Conservation (phyloP, 2,329 filamentous ascomycete species). For the Chlorencoelia australis region DNA sequence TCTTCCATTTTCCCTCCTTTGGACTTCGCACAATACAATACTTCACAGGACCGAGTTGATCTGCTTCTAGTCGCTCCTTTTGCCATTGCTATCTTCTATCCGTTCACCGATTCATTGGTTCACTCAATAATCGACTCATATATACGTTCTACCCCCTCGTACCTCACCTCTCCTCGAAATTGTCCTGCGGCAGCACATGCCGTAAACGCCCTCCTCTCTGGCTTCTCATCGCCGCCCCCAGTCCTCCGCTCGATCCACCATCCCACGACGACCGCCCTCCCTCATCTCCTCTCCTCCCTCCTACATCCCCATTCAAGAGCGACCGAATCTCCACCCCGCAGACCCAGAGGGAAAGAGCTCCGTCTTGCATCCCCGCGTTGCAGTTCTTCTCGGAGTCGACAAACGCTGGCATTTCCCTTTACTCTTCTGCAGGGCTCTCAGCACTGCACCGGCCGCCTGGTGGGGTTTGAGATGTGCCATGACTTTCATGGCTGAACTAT, state of each 20-base stretch:
- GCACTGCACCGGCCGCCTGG: slow-evolving; percentile 59
- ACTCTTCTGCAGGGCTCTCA: slow-evolving; percentile 61
- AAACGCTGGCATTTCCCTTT: slow-evolving; percentile 64
- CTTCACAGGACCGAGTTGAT: too few species aligned
- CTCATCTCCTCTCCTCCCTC: slow-evolving; percentile 2
- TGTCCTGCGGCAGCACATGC: slow-evolving; percentile 30
- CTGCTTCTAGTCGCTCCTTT: too few species aligned
- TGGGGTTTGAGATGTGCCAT: slow-evolving; percentile 62
- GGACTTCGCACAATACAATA: too few species aligned
- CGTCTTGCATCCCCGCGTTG: slow-evolving; percentile 65
- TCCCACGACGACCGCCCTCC: slow-evolving; percentile 4
- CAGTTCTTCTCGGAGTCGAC: slow-evolving; percentile 66
- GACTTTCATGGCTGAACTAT: slow-evolving; percentile 55
- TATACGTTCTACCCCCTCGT: too few species aligned
- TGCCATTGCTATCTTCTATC: too few species aligned
- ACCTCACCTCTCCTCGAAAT: slow-evolving; percentile 5
- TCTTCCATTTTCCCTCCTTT: too few species aligned
- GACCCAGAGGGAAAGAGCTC: slow-evolving; percentile 24
- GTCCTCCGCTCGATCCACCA: slow-evolving; percentile 4
- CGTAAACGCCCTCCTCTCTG: slow-evolving; percentile 23
- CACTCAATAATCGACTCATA: too few species aligned
- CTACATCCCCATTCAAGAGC: too few species aligned
- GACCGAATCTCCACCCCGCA: slow-evolving; percentile 19
- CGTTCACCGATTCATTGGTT: too few species aligned
- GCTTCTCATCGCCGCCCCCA: slow-evolving; percentile 20